Evolutionary conservation across 2,329 filamentous ascomycete species (phyloP).

Genomic region (Cladosporium austrohemisphaericum): DNA sequence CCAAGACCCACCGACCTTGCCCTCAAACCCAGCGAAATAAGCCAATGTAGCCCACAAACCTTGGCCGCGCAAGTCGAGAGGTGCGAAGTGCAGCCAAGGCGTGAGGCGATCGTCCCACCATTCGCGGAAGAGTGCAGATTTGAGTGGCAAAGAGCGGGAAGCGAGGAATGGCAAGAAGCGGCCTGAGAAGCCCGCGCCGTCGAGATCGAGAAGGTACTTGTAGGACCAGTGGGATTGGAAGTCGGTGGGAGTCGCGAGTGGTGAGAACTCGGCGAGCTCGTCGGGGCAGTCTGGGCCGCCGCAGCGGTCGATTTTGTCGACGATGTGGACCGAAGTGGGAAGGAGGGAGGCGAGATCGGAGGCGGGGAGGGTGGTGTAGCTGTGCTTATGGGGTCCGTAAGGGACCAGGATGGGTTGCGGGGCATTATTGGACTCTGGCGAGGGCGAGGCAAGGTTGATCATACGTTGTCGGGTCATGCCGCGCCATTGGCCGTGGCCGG

Average conservation of each 20-base stretch:
- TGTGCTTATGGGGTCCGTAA: conserved; percentile 42
- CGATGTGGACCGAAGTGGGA: conserved; percentile 57
- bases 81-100: conserved; percentile 78
- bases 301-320: conserved; percentile 55
- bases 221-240: conserved; percentile 60
- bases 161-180: conserved; percentile 62
- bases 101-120: conserved; percentile 74
- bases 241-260: conserved; percentile 35
- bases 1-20: conserved; percentile 43
- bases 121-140: conserved; percentile 68
- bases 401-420: conserved; percentile 57
- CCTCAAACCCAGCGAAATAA: conserved; percentile 65
- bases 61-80: conserved; percentile 69
- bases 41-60: conserved; percentile 69
- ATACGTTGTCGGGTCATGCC: conserved; percentile 68
- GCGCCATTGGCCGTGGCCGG: conserved; percentile 52
- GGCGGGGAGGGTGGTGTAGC: conserved; percentile 54
- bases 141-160: conserved; percentile 65
- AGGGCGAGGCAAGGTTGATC: conserved; percentile 52
- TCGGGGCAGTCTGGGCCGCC: conserved; percentile 51
- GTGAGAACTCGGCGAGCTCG: conserved; percentile 52
- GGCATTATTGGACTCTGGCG: conserved; percentile 46
- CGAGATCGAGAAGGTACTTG: conserved; percentile 68
- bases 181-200: conserved; percentile 64
- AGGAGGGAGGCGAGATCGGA: conserved; percentile 53